Evolutionary conservation across 2,329 filamentous ascomycete genomes (phyloP).

Genomic region (Mycosphaerella sp.): DNA sequence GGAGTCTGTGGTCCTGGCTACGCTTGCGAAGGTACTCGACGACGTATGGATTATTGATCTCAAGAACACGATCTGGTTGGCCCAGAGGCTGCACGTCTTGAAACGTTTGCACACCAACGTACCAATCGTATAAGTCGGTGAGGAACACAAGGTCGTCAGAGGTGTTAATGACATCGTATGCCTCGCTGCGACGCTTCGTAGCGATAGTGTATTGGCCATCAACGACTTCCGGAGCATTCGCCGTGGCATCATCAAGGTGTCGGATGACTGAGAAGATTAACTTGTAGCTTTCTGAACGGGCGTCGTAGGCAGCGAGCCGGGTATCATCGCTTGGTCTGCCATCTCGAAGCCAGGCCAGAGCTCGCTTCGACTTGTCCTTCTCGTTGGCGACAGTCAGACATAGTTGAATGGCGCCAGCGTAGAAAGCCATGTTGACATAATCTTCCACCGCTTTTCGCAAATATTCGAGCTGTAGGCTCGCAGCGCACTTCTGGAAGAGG

Average conservation of each 20-base stretch:
- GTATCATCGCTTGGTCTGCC: conserved; percentile 66
- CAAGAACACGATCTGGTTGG: conserved; percentile 78
- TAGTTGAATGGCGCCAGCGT: conserved; percentile 81
- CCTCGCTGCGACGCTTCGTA: conserved; percentile 74
- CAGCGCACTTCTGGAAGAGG: conserved; percentile 83
- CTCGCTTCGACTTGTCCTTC: conserved; percentile 79
- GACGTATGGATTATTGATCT: conserved; percentile 78
- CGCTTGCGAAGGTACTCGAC: conserved; percentile 77
- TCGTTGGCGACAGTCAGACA: conserved; percentile 77
- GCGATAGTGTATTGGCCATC: conserved; percentile 73
- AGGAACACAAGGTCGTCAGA: conserved; percentile 93
- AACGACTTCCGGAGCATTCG: conserved; percentile 61
- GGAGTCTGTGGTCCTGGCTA: conserved; percentile 62
- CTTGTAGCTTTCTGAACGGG: conserved; percentile 73
- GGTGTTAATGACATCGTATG: conserved; percentile 81
- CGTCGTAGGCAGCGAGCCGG: conserved; percentile 60
- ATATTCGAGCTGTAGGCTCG: conserved; percentile 68
- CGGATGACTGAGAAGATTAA: conserved; percentile 79
- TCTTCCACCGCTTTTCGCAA: conserved; percentile 70
- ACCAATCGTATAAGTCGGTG: conserved; percentile 97
- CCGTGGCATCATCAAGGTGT: conserved; percentile 66
- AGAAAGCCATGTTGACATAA: conserved; percentile 79
- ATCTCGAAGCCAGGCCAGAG: conserved; percentile 81
- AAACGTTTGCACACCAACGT: conserved; percentile 38
- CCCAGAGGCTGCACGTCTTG: conserved; percentile 57